Base-by-base conservation (phyloP, 1,284 basidiomycete species). In the Serendipita sp. region DNA sequence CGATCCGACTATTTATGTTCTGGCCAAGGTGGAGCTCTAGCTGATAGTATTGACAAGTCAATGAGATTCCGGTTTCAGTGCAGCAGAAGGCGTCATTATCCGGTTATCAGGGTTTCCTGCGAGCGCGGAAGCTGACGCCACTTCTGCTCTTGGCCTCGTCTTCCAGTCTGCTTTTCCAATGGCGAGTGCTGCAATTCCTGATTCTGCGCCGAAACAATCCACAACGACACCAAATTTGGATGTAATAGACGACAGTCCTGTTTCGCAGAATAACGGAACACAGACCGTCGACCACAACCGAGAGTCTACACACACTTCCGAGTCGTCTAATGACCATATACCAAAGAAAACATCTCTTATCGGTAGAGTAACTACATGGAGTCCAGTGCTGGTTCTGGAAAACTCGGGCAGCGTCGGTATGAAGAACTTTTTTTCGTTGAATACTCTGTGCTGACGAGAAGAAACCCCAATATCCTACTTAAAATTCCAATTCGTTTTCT, bases 391-490 rank as follows among this genome's bases (percentile, higher is more conserved):
- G 22, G 53, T 58, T n/a, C n/a, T 58, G 17, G 53, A 58, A 35
- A 58, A 58, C n/a, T 58, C 53, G 26, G 53, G 53, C 26, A 58
- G 53, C 53, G 53, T 58, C 32, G 53, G 53, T 58, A 35, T 6
- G 53, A 30, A 49, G 5, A 8, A 10, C 45, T 17, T 29, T 22
- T 29, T n/a, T 49, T 44, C n/a, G 45, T n/a, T 22, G 45, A 49
- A n/a, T 12, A 29, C 8, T 22, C 8, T n/a, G 45, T 22, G 45
- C n/a, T 49, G n/a, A 49, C 29, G 13, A 41, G 38, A 41, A 41
- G 6, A 41, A 41, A 41, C 17, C n/a, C n/a, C 8, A 49, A 5
- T 49, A 30, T 22, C 47, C 5, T 15, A 49, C 29, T 8, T 22
- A 8, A 22, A 6, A 10, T 49, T 49, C 29, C 15, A 17, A 44